These are phyloP conservation scores for Xylaria sp. DNA, from an alignment of 2,329 filamentous ascomycete species.

Conservation along the genomic window DNA sequence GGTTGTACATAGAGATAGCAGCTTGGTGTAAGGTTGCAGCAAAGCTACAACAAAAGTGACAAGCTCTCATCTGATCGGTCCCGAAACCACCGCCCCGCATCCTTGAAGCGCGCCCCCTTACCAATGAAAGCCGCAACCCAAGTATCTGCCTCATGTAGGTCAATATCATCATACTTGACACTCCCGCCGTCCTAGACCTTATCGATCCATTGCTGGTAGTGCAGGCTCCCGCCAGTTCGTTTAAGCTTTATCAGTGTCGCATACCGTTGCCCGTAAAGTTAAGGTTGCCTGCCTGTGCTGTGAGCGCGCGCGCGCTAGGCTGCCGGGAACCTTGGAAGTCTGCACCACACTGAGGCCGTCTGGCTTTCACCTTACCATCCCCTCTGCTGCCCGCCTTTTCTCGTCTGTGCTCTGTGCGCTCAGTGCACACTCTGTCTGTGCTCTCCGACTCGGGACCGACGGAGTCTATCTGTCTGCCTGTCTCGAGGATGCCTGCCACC, in stretches of 20 bases:
- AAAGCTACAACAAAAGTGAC: background rate
- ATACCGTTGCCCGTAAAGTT: conserved; percentile 13
- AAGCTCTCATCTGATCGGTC: conserved; percentile 41
- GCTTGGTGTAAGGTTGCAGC: background rate
- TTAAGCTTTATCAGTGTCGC: conserved; percentile 43
- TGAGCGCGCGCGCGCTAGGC: conserved; percentile 25
- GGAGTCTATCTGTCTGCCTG: conserved; percentile 23
- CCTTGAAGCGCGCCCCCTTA: conserved; percentile 31
- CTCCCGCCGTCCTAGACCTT: conserved; percentile 1
- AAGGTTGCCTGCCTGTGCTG: background rate
- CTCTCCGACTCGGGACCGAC: conserved; percentile 39
- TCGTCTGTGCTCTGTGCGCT: background rate
- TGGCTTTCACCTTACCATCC: no score
- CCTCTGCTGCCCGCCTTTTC: conserved; percentile 13
- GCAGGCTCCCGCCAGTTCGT: conserved; percentile 31
- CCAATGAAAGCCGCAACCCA: conserved; percentile 8
- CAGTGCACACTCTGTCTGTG: conserved; percentile 14
- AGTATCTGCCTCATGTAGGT: conserved; percentile 27
- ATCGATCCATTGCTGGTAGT: conserved; percentile 22
- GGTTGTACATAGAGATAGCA: background rate
- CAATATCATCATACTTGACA: conserved; percentile 31
- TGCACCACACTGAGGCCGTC: background rate
- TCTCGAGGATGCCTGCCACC: conserved; percentile 47
- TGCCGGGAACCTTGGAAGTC: background rate
- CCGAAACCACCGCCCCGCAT: conserved; percentile 46